Conservation (phyloP, 768 basidiomycete species). For the Leccinum broughii region DNA sequence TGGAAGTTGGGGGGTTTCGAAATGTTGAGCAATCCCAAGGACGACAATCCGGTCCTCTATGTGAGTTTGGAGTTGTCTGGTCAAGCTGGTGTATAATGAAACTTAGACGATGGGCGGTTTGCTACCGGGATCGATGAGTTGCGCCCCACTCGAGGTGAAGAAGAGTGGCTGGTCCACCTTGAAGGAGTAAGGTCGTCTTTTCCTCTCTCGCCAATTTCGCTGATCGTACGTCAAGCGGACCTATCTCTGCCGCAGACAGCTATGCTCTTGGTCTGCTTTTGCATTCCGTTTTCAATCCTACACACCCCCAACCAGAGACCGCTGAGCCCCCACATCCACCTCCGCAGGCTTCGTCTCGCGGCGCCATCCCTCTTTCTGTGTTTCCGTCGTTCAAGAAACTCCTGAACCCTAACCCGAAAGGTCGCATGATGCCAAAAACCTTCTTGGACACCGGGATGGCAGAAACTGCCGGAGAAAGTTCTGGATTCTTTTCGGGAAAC, state of each 20-base stretch:
- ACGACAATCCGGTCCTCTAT: conserved; percentile 76
- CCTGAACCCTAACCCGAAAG: conserved; percentile 84
- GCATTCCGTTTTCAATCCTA: conserved; percentile 85
- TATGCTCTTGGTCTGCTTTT: conserved; percentile 88
- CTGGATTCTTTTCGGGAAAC: conserved; percentile 84
- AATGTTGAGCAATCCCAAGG: conserved; percentile 78
- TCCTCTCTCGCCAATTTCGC: not conserved
- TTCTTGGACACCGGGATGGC: conserved; percentile 84
- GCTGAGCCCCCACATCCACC: conserved; percentile 74
- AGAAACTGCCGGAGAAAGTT: conserved; percentile 51
- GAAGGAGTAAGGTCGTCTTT: conserved; percentile 63
- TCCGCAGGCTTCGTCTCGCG: conserved; percentile 73
- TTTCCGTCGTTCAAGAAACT: conserved; percentile 86
- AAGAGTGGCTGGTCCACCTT: conserved; percentile 81
- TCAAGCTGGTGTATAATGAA: conserved; percentile 13
- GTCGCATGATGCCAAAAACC: conserved; percentile 69
- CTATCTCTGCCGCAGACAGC: conserved; percentile 71
- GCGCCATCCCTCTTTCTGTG: conserved; percentile 68
- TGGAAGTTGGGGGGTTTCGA: conserved; percentile 98
- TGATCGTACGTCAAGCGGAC: conserved; percentile 35
- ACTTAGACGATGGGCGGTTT: conserved; percentile 64
- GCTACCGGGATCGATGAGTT: conserved; percentile 58
- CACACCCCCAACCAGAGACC: conserved; percentile 67
- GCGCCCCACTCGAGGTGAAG: conserved; percentile 84
- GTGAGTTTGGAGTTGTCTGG: conserved; percentile 45